These are phyloP conservation scores for Monilinia fructigena DNA, from an alignment of 2,329 filamentous ascomycete genomes.

Conservation along the genomic window DNA sequence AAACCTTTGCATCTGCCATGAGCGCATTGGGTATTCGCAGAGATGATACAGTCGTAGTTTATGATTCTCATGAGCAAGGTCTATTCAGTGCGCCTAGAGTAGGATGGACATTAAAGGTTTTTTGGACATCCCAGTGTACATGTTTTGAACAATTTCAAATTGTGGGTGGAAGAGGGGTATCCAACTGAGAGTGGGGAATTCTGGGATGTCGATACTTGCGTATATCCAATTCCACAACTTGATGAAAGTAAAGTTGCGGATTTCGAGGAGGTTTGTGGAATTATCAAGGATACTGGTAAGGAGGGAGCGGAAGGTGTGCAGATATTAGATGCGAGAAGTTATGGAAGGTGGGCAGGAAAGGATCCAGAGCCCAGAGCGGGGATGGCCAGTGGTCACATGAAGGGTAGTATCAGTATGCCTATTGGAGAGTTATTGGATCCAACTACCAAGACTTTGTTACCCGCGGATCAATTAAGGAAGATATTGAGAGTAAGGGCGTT, in stretches of 20 bases:
- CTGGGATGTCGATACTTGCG: conserved; percentile 63
- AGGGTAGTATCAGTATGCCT: conserved; percentile 79
- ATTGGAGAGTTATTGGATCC: conserved; percentile 79
- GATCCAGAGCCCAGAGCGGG: conserved; percentile 85
- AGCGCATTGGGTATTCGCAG: conserved; percentile 79
- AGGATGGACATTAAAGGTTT: conserved; percentile 87
- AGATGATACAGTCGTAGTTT: conserved; percentile 90
- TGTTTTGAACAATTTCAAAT: conserved; percentile 89
- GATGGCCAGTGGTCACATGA: conserved; percentile 87
- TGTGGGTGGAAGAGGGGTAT: conserved; percentile 84
- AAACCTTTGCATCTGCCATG: conserved; percentile 85
- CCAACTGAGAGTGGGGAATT: conserved; percentile 79
- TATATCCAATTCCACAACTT: conserved; percentile 61
- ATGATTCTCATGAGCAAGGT: conserved; percentile 86
- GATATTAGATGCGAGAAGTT: conserved; percentile 81
- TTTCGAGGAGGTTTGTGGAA: conserved; percentile 79
- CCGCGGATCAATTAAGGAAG: conserved; percentile 67
- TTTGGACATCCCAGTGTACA: conserved; percentile 91
- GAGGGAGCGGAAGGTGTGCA: conserved; percentile 82
- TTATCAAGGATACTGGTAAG: conserved; percentile 74
- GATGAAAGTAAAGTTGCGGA: conserved; percentile 65
- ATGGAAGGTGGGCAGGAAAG: conserved; percentile 76
- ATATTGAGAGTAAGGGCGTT: conserved; percentile 74
- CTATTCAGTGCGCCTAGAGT: conserved; percentile 94
- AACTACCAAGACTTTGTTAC: conserved; percentile 75